phyloP scores from a whole-genome alignment of 1,284 basidiomycete genomes.

The Phellinidium pouzarii region DNA sequence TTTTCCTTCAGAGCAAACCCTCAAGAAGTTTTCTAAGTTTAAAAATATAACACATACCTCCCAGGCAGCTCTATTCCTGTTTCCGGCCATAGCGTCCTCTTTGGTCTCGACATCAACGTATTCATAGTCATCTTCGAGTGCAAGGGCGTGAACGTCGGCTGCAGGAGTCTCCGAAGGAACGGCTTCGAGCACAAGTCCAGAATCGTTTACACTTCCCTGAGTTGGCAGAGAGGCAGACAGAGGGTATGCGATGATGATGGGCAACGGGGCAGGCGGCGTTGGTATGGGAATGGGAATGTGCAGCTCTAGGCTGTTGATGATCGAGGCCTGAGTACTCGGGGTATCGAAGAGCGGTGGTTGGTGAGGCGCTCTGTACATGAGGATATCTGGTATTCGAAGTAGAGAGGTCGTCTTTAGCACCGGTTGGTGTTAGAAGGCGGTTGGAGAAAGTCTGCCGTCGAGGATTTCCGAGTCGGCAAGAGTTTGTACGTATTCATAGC shows the following conservation, averaged over 20 bases:
- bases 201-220: not conserved
- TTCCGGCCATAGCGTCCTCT: not conserved
- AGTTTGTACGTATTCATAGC: not conserved
- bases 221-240: not conserved
- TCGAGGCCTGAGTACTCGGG: not conserved
- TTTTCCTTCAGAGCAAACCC: not conserved
- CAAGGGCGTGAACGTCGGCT: not conserved
- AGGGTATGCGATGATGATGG: conserved; percentile 11
- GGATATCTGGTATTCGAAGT: too few species aligned
- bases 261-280: conserved; percentile 12
- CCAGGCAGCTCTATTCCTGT: not conserved
- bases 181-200: conserved; percentile 6
- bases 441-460: too few species aligned
- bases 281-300: conserved; percentile 14
- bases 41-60: not conserved
- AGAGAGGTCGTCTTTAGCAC: too few species aligned
- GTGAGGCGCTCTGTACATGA: not conserved
- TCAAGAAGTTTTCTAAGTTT: not conserved
- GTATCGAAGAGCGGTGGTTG: not conserved
- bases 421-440: too few species aligned
- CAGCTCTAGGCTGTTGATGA: conserved; percentile 9
- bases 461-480: not conserved
- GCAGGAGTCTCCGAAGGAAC: not conserved
- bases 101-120: not conserved
- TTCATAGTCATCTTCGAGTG: not conserved